A percentile compares a stretch with the other conserved stretches of the same genome.
Conservation (phyloP, 306 rosid genomes). For the Malus sieversii region DNA sequence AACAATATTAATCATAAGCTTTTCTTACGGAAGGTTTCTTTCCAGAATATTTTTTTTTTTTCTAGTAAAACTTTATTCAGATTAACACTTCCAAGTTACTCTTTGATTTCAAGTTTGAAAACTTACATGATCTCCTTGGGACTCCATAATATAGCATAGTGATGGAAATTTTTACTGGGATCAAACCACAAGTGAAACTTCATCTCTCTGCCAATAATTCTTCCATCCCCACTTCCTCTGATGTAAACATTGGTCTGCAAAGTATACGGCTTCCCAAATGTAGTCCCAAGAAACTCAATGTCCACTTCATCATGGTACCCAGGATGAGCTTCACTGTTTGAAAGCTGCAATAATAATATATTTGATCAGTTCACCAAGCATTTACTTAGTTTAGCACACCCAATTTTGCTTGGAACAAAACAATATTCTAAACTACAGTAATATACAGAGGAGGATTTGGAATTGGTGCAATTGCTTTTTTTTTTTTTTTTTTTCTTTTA, state of each 20-base stretch:
- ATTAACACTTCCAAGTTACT: neutral
- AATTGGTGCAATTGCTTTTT: too few relatives aligned
- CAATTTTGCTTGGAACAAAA: neutral
- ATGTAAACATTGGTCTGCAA: conserved; percentile 89
- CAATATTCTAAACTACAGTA: too few relatives aligned
- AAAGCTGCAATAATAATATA: conserved; percentile 49
- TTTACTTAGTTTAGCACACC: neutral
- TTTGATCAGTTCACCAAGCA: neutral
- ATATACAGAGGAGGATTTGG: too few relatives aligned
- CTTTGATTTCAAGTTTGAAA: neutral
- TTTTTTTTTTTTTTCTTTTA: too few relatives aligned
- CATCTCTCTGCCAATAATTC: conserved; percentile 87
- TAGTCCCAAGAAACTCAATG: conserved; percentile 91
- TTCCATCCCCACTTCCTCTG: conserved; percentile 93
- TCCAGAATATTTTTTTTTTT: too few relatives aligned
- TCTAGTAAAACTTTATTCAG: too few relatives aligned
- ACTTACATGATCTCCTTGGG: conserved; percentile 88
- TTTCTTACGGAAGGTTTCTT: neutral
- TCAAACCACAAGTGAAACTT: conserved; percentile 96
- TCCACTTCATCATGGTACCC: conserved; percentile 97
- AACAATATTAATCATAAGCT: neutral
- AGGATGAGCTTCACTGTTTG: conserved; percentile 89
- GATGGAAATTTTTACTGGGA: conserved; percentile 74
- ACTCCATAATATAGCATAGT: conserved; percentile 84
- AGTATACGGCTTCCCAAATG: conserved; percentile 92